Evolutionary conservation across 108 stramenopile species (phyloP).

Genomic region (Seminavis robusta): DNA sequence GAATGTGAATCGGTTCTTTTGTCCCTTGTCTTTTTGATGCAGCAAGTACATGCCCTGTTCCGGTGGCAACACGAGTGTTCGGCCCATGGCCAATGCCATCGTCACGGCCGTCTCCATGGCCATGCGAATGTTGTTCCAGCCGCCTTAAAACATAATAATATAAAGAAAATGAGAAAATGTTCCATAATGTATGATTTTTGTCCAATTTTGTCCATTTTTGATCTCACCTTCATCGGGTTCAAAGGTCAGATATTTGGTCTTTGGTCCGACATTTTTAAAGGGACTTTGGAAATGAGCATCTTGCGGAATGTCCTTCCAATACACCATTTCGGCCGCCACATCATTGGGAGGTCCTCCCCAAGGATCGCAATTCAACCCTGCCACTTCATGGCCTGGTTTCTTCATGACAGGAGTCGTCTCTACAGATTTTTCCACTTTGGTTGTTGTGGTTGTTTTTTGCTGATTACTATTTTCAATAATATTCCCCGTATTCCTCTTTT

Average conservation of each 20-base stretch:
- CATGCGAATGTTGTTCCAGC: conserved; percentile 91
- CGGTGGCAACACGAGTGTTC: conserved; percentile 81
- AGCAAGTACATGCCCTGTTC: conserved; percentile 30
- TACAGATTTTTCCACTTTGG: too few relatives aligned
- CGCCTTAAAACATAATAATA: conserved; percentile 46
- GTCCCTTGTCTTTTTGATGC: conserved; percentile 8
- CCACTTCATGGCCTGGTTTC: conserved; percentile 33
- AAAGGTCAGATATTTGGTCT: conserved; percentile 79
- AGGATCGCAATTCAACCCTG: conserved; percentile 63
- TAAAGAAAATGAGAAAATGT: too few relatives aligned
- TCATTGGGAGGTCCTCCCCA: conserved; percentile 72
- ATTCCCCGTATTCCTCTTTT: too few relatives aligned
- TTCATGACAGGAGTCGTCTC: too few relatives aligned
- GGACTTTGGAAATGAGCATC: conserved; percentile 62
- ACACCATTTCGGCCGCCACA: conserved; percentile 74
- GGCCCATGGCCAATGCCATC: conserved; percentile 75
- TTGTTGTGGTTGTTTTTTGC: too few relatives aligned
- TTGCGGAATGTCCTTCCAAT: conserved; percentile 73
- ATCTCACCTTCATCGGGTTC: conserved; percentile 84
- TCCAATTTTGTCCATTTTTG: too few relatives aligned
- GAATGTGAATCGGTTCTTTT: conserved; percentile 66
- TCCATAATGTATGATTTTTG: too few relatives aligned
- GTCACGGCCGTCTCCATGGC: conserved; percentile 72
- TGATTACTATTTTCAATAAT: too few relatives aligned
- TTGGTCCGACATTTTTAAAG: conserved; percentile 28